Conservation (phyloP, 1,284 basidiomycete genomes). For the Pseudozyma tsukubaensis region DNA sequence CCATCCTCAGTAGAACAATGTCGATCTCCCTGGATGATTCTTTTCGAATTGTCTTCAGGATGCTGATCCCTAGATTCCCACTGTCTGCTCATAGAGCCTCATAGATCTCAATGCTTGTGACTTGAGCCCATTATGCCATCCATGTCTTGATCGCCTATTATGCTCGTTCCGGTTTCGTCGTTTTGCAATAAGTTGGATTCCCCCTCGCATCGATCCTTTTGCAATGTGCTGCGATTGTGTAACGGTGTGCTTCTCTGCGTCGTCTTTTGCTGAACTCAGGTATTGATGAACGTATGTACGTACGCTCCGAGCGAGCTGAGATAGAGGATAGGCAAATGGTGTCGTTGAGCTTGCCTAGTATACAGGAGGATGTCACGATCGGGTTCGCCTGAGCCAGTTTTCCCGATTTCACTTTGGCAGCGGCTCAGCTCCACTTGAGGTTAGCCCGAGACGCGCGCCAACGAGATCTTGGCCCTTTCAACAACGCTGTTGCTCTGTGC, state of each 20-base stretch:
- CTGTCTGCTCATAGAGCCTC: conserved; percentile 14
- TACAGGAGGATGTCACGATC: neutral
- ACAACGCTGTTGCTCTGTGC: neutral
- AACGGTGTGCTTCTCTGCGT: neutral
- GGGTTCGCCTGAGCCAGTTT: neutral
- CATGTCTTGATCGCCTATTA: conserved; percentile 7
- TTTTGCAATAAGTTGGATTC: conserved; percentile 18
- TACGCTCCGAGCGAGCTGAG: neutral
- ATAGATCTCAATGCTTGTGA: neutral
- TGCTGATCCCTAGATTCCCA: conserved; percentile 16
- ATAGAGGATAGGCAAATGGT: neutral
- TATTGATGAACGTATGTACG: too few species aligned
- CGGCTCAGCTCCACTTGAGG: conserved; percentile 24
- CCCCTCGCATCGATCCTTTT: neutral
- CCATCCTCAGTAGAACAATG: conserved; percentile 5
- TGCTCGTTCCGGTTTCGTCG: conserved; percentile 14
- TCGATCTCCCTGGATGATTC: conserved; percentile 26
- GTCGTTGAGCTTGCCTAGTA: neutral
- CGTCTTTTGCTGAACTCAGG: neutral
- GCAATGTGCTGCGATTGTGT: too few species aligned
- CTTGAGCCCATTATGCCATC: conserved; percentile 11
- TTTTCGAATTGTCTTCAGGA: conserved; percentile 19
- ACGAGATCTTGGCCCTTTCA: conserved; percentile 2
- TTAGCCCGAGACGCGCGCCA: conserved; percentile 9
- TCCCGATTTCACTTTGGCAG: neutral